phyloP scores from a whole-genome alignment of 139 green algal species.

The Auxenochlorella pyrenoidosa region DNA sequence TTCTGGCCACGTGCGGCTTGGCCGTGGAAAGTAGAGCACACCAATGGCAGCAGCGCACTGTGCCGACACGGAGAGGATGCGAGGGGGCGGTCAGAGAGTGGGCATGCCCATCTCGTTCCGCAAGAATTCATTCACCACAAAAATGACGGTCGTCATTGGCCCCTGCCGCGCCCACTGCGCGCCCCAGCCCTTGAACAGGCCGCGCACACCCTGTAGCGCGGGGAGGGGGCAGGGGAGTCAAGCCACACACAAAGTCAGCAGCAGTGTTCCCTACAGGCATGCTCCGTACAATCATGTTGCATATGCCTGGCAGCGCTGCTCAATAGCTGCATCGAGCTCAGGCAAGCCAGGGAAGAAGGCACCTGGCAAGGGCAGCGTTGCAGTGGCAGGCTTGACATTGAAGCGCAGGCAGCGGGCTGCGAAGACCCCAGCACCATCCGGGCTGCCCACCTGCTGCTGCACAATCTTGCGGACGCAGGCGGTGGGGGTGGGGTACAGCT shows the following conservation, averaged over 20 bases:
- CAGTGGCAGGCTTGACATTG: no score
- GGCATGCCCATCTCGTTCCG: neutral
- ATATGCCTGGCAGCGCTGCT: no score
- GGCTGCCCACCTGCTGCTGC: conserved; percentile 7
- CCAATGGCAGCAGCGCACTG: no score
- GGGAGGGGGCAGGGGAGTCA: neutral
- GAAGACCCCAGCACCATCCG: neutral
- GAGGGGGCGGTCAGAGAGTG: neutral
- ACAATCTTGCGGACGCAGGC: conserved; percentile 20
- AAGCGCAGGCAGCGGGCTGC: neutral
- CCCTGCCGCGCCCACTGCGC: conserved; percentile 75
- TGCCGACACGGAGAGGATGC: no score
- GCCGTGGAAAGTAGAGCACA: no score
- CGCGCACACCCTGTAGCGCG: conserved; percentile 48
- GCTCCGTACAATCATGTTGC: no score
- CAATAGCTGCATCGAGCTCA: no score
- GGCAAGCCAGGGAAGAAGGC: no score
- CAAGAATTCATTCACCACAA: conserved; percentile 49
- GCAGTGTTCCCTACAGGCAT: no score
- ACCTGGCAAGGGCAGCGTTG: no score
- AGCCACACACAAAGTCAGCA: no score
- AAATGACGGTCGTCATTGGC: conserved; percentile 80
- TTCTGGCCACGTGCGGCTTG: no score
- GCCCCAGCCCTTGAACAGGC: conserved; percentile 61
- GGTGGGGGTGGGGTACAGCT: conserved; percentile 23